phyloP scores from a whole-genome alignment of 495 filamentous ascomycete genomes.

The Daldinia bambusicola region DNA sequence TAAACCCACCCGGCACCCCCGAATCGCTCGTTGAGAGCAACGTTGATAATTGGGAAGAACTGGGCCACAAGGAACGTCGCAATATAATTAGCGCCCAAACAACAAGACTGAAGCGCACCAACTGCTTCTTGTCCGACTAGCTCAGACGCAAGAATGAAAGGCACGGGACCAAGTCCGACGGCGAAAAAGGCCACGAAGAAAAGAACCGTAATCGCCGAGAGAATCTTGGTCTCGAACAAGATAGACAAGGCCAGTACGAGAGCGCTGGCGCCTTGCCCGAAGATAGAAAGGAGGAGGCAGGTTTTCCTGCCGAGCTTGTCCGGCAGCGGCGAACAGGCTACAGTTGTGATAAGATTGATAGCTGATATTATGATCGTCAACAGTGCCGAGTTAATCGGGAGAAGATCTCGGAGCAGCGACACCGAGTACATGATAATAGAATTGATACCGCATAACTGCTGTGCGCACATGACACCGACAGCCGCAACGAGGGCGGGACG shows the following conservation, averaged over 20 bases:
- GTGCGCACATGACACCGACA: conserved; percentile 88
- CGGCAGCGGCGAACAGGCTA: conserved; percentile 80
- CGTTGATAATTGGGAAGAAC: conserved; percentile 89
- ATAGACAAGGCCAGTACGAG: conserved; percentile 81
- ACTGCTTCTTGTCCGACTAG: conserved; percentile 89
- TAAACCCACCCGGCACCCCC: conserved; percentile 84
- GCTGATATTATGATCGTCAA: conserved; percentile 86
- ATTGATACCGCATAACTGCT: conserved; percentile 94
- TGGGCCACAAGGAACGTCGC: conserved; percentile 92
- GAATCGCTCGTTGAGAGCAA: conserved; percentile 64
- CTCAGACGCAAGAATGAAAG: conserved; percentile 91
- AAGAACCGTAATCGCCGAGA: conserved; percentile 83
- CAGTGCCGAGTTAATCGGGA: conserved; percentile 79
- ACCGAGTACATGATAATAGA: conserved; percentile 99
- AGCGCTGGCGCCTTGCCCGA: conserved; percentile 82
- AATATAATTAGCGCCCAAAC: conserved; percentile 86
- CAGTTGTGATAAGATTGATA: conserved; percentile 85
- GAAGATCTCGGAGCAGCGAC: conserved; percentile 77
- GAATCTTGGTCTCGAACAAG: conserved; percentile 68
- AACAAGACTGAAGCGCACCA: conserved; percentile 86
- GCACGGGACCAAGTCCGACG: conserved; percentile 90
- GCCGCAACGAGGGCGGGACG: conserved; percentile 85
- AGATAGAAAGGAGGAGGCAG: conserved; percentile 81
- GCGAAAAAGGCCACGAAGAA: conserved; percentile 90
- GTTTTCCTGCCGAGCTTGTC: conserved; percentile 87